Percentiles rank a stretch among this genome's conserved stretches.
Evolutionary conservation across 306 rosid genomes (phyloP).

Genomic region (Ceratonia siliqua): DNA sequence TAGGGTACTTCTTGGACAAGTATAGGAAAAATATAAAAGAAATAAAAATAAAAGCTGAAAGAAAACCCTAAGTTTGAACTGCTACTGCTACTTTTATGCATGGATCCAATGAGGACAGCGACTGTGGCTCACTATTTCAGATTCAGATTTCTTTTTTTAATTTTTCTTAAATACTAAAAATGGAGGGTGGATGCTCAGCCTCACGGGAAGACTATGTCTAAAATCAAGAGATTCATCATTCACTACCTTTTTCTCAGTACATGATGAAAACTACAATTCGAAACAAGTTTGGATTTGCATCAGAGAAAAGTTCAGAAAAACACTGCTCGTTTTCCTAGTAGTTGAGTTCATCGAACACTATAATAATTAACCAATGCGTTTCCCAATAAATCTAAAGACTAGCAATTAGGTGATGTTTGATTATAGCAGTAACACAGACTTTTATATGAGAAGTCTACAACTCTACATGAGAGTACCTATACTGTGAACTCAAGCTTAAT

Average conservation of each 20-base stretch:
- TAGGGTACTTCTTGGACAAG: conserved; percentile 31
- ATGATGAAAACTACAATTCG: conserved; percentile 59
- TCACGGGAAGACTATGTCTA: conserved; percentile 38
- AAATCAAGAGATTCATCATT: conserved; percentile 45
- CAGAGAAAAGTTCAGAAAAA: conserved; percentile 33
- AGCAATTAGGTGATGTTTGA: not conserved
- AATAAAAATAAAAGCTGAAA: conserved; percentile 33
- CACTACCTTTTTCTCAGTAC: conserved; percentile 39
- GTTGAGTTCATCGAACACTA: conserved; percentile 33
- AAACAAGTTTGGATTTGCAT: conserved; percentile 42
- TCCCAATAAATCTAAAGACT: conserved; percentile 18
- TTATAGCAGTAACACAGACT: conserved; percentile 30
- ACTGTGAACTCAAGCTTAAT: conserved; percentile 31
- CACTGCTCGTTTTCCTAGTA: conserved; percentile 47
- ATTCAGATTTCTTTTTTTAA: conserved; percentile 7
- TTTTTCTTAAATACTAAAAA: conserved; percentile 28
- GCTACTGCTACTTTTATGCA: conserved; percentile 33
- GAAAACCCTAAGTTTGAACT: conserved; percentile 44
- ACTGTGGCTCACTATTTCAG: conserved; percentile 53
- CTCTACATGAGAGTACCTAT: conserved; percentile 19
- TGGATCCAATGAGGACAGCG: conserved; percentile 51
- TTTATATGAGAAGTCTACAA: conserved; percentile 27
- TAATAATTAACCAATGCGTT: conserved; percentile 26
- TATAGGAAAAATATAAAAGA: not conserved
- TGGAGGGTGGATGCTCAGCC: conserved; percentile 29